These are phyloP conservation scores for Davidsoniella virescens DNA, from an alignment of 2,329 filamentous ascomycete species.

Conservation along the genomic window DNA sequence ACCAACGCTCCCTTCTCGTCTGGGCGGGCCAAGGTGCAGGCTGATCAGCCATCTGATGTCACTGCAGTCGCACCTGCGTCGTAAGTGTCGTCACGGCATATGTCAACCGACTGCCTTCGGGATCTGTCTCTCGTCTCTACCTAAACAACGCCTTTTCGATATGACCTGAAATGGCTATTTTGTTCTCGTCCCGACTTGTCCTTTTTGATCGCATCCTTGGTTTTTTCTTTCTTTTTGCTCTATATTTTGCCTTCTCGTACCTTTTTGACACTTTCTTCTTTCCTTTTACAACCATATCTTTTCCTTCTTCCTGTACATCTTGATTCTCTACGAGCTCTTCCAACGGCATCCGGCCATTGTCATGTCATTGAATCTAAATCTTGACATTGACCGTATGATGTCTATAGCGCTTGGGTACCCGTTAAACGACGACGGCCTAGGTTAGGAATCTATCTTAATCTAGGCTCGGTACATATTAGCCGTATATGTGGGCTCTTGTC, in stretches of 20 bases:
- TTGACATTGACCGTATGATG: background rate
- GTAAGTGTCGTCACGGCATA: too few species aligned
- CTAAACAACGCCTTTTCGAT: background rate
- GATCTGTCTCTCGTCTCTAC: background rate
- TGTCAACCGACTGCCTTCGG: background rate
- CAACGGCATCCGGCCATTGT: too few species aligned
- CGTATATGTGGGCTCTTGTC: too few species aligned
- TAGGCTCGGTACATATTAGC: too few species aligned
- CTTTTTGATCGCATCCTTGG: background rate
- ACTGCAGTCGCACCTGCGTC: too few species aligned
- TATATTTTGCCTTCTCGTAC: slow-evolving; percentile 3
- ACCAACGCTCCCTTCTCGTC: too few species aligned
- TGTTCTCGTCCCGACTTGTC: background rate
- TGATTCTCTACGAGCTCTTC: background rate
- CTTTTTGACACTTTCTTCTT: slow-evolving; percentile 1
- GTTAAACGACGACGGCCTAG: too few species aligned
- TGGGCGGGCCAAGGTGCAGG: too few species aligned
- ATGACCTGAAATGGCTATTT: background rate
- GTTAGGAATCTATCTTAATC: too few species aligned
- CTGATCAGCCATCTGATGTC: too few species aligned
- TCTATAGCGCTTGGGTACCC: background rate
- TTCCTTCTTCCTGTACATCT: background rate
- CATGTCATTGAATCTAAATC: too few species aligned
- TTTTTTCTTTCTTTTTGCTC: slow-evolving; percentile 8
- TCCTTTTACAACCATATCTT: background rate